These are phyloP conservation scores for Phaeoacremonium minimum DNA, from an alignment of 2,329 filamentous ascomycete species.

Conservation along the genomic window DNA sequence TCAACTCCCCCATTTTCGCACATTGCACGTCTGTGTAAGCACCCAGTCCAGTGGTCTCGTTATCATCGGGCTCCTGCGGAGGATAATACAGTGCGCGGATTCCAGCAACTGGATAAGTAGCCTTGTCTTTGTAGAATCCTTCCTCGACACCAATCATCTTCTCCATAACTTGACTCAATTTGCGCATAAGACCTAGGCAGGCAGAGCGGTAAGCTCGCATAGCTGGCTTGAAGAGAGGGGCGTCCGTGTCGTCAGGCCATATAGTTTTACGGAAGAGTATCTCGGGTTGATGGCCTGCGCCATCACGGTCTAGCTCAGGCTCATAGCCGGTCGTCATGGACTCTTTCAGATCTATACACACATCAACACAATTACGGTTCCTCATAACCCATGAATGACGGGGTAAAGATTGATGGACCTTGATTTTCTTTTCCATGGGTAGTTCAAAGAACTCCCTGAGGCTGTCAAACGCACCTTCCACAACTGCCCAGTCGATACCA, in stretches of 20 bases:
- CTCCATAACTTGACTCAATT: neutral
- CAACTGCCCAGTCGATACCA: neutral
- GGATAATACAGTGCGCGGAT: neutral
- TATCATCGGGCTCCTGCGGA: neutral
- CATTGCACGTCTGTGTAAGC: neutral
- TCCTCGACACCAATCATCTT: neutral
- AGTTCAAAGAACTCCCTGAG: neutral
- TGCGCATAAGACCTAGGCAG: neutral
- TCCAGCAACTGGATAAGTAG: neutral
- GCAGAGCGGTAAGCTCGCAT: neutral
- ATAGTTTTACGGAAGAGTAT: neutral
- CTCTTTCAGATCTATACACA: neutral
- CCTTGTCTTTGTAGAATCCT: neutral
- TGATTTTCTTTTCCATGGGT: neutral
- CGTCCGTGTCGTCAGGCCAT: neutral
- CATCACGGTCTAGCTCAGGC: neutral
- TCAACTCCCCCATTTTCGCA: neutral
- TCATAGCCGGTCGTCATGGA: neutral
- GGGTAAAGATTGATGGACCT: neutral
- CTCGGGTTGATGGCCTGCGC: neutral
- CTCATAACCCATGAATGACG: neutral
- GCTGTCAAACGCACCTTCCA: neutral
- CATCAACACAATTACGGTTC: neutral
- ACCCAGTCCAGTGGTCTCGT: neutral
- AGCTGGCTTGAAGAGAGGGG: neutral